phyloP scores from a whole-genome alignment of 78 protist species.

The Protostelium mycophagum region DNA sequence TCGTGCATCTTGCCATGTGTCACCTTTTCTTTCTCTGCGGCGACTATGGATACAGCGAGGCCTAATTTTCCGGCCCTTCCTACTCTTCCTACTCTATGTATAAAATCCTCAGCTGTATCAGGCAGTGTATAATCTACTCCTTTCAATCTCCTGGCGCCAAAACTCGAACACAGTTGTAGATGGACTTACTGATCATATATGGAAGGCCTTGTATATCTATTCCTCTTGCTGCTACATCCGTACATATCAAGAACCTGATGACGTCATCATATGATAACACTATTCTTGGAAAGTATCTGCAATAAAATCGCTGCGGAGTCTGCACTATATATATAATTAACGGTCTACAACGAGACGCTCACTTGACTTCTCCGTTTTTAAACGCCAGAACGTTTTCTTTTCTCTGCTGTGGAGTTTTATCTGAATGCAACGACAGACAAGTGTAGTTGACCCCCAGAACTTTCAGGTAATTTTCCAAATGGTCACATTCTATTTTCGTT shows the following conservation, averaged over 20 bases:
- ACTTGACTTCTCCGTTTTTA: conserved; percentile 68
- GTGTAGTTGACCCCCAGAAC: conserved; percentile 23
- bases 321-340: too few species aligned
- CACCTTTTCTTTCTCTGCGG: conserved; percentile 45
- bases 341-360: too few species aligned
- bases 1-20: not conserved
- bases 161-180: not conserved
- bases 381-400: conserved; percentile 53
- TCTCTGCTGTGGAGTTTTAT: conserved; percentile 12
- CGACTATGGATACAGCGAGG: conserved; percentile 74
- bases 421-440: conserved; percentile 38
- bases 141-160: not conserved
- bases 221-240: conserved; percentile 84
- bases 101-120: conserved; percentile 74
- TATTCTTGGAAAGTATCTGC: too few species aligned
- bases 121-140: conserved; percentile 79
- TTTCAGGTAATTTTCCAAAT: conserved; percentile 38
- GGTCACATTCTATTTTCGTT: conserved; percentile 79
- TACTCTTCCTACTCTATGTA: conserved; percentile 92
- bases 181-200: conserved; percentile 45
- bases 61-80: conserved; percentile 88
- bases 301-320: too few species aligned
- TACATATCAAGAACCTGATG: conserved; percentile 75
- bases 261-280: too few species aligned
- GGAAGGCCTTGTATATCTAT: conserved; percentile 72